Evolutionary conservation across 768 basidiomycete species (phyloP).

Genomic region (Leccinum uliginosum): DNA sequence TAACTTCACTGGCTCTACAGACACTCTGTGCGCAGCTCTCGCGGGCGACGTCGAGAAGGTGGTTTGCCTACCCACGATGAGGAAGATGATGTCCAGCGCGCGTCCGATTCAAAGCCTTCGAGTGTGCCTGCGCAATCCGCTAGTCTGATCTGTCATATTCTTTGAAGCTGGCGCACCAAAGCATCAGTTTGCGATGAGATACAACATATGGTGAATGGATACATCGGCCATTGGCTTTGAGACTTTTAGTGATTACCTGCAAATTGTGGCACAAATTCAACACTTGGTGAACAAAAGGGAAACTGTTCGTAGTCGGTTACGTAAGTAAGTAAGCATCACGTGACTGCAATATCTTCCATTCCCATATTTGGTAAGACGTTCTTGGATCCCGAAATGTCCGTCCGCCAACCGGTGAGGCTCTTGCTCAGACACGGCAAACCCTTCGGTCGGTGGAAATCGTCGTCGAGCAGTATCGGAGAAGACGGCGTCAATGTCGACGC

Average conservation of each 20-base stretch:
- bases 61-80: constrained; percentile 11
- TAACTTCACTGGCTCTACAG: constrained; percentile 55
- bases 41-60: constrained; percentile 29
- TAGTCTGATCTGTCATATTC: constrained; percentile 22
- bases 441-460: constrained; percentile 19
- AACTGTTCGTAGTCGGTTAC: too few species aligned
- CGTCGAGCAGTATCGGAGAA: constrained; percentile 2
- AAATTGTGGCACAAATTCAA: too few species aligned
- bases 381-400: constrained; percentile 22
- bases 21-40: constrained; percentile 58
- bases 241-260: too few species aligned
- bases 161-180: too few species aligned
- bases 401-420: constrained; percentile 7
- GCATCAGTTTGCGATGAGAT: too few species aligned
- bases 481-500: constrained; percentile 1
- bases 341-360: not conserved
- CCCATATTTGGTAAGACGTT: constrained; percentile 16
- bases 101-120: constrained; percentile 37
- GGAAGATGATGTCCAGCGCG: constrained; percentile 39
- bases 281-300: too few species aligned
- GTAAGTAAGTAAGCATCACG: not conserved
- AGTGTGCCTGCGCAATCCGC: constrained; percentile 60
- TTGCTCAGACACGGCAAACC: constrained; percentile 8
- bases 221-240: too few species aligned
- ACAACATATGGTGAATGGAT: too few species aligned